Base-by-base conservation (phyloP, 139 green algal species). In the Coelastrella sp. region DNA sequence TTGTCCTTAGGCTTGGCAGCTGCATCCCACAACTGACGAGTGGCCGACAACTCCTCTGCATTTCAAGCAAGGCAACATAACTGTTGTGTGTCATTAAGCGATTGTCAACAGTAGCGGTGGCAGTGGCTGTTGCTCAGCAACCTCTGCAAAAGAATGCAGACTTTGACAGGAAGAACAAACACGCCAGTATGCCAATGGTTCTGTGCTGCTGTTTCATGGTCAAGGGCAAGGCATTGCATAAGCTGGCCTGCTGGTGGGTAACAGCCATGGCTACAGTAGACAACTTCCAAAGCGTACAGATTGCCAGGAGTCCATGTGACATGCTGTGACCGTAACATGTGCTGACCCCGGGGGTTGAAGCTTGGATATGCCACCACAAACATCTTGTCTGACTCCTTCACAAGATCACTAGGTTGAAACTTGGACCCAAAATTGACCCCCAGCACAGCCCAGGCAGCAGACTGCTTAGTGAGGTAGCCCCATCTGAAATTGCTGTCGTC, bases 401-500 rank as follows among this genome's bases (percentile, higher is more conserved):
- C 88, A 24, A 94, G 84, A 11, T 93, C 87, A 5, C 74, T 60
- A 8, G 92, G 89, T 68, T 90, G 91, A 89, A 92, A 93, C 22
- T 75, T 86, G 14, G 75, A 75, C 12, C 90, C 90, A 74, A 90
- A 81, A 68, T 90, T 84, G 0, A 90, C 49, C n/a, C 89, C 91
- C 84, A 88, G 68, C 84, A 88, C 68, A 8, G 84, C 84, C 84
- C 84, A 88, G 22, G 84, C 84, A 11, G 84, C 68, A 24, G 22
- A 92, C 66, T 94, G 94, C 61, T 95, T 95, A 1, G 95, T 97
- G 1, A 98, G 92, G 90, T 96, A 98, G 82, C 97, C 96, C 72
- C 97, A 88, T 75, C 95, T 91, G 87, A 96, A 97, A 22, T 87
- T 93, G 76, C 58, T 61, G 70, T 94, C 93, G 60, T 92, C 91